Evolutionary conservation across 75 land plant species (phyloP).

Genomic region (Picea sitchensis): DNA sequence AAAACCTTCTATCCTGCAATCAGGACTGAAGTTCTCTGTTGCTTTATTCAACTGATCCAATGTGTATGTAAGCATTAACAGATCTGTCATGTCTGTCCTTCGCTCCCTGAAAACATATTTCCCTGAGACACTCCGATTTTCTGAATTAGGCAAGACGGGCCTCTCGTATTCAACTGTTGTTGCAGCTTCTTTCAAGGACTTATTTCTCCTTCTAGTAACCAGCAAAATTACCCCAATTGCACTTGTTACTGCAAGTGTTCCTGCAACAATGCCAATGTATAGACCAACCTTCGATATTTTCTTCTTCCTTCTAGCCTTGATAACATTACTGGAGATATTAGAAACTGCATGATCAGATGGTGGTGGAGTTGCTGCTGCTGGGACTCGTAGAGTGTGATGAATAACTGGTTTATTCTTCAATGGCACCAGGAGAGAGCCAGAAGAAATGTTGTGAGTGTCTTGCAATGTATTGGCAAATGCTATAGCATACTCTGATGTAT

Average conservation of each 20-base stretch:
- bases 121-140: background rate
- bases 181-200: background rate
- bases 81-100: background rate
- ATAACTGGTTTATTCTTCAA: conserved; percentile 24
- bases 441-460: background rate
- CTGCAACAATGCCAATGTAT: conserved; percentile 8
- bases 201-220: background rate
- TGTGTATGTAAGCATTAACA: conserved; percentile 14
- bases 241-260: background rate
- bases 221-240: background rate
- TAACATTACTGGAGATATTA: too few relatives aligned
- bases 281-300: background rate
- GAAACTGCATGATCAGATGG: background rate
- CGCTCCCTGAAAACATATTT: background rate
- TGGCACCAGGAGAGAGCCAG: conserved; percentile 55
- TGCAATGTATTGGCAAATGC: conserved; percentile 13
- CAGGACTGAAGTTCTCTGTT: conserved; percentile 55
- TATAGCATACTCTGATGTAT: conserved; percentile 9
- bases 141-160: background rate
- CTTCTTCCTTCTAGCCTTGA: background rate
- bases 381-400: background rate
- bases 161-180: background rate
- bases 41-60: conserved; percentile 53
- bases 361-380: conserved; percentile 7
- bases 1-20: conserved; percentile 43